These are phyloP conservation scores for Phyllosticta citrichinensis DNA, from an alignment of 2,329 filamentous ascomycete species.

Conservation along the genomic window DNA sequence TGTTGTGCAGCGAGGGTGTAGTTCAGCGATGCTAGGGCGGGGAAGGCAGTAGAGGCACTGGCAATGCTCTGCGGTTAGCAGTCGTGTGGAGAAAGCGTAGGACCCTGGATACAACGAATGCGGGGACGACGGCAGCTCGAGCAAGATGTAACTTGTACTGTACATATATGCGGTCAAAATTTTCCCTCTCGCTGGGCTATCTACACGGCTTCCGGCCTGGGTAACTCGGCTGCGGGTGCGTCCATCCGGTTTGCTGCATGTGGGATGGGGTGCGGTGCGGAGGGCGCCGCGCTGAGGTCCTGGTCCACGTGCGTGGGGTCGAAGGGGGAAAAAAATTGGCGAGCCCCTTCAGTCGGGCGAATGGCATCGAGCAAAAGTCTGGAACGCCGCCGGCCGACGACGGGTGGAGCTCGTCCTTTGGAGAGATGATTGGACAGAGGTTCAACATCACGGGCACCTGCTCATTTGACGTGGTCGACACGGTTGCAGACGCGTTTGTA, in stretches of 20 bases:
- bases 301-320: not conserved
- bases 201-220: not conserved
- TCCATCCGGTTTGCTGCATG: not conserved
- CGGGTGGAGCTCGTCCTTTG: too few relatives aligned
- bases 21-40: too few relatives aligned
- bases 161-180: not conserved
- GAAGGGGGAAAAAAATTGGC: slow-evolving; percentile 7
- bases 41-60: too few relatives aligned
- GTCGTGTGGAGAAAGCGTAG: too few relatives aligned
- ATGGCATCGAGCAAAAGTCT: not conserved
- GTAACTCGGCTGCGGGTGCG: not conserved
- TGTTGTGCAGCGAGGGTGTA: too few relatives aligned
- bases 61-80: too few relatives aligned
- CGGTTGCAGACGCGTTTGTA: too few relatives aligned
- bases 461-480: too few relatives aligned
- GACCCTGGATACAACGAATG: too few relatives aligned
- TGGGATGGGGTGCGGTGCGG: not conserved
- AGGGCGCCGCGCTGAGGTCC: not conserved
- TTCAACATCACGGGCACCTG: too few relatives aligned
- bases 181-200: not conserved
- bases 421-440: too few relatives aligned
- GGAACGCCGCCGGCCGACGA: not conserved
- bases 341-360: not conserved
- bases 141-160: not conserved
- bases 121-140: too few relatives aligned